Conservation (phyloP, 2,329 filamentous ascomycete species). For the Neurospora sp. region DNA sequence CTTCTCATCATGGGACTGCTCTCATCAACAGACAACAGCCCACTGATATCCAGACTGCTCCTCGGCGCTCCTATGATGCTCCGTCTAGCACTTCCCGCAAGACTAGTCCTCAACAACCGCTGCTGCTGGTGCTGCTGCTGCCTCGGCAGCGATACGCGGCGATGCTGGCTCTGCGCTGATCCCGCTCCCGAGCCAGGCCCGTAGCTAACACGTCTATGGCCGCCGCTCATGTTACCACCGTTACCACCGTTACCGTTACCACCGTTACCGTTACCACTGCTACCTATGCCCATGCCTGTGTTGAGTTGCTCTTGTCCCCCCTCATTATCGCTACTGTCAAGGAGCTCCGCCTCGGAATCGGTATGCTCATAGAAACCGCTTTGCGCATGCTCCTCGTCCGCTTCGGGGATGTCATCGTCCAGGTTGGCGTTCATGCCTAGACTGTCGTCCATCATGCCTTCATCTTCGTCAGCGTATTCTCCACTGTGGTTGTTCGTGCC, state of each 20-base stretch:
- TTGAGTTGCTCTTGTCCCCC: conserved; percentile 22
- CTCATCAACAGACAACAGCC: conserved; percentile 45
- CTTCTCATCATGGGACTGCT: conserved; percentile 44
- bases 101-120: conserved; percentile 16
- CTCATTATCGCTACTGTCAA: conserved; percentile 32
- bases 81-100: conserved; percentile 29
- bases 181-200: not conserved
- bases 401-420: conserved; percentile 62
- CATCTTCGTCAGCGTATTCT: conserved; percentile 18
- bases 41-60: conserved; percentile 48
- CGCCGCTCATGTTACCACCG: conserved; percentile 8
- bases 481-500: conserved; percentile 23
- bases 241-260: not conserved
- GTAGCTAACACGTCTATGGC: conserved; percentile 1
- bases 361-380: conserved; percentile 65
- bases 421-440: conserved; percentile 53
- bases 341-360: conserved; percentile 58
- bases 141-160: not conserved
- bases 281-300: conserved; percentile 7
- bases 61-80: conserved; percentile 18
- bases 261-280: not conserved
- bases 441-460: conserved; percentile 30
- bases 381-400: conserved; percentile 25
- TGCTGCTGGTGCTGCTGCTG: not conserved
- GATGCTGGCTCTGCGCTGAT: not conserved